Conservation (phyloP, 1,284 basidiomycete genomes). For the Apiotrichum gamsii region DNA sequence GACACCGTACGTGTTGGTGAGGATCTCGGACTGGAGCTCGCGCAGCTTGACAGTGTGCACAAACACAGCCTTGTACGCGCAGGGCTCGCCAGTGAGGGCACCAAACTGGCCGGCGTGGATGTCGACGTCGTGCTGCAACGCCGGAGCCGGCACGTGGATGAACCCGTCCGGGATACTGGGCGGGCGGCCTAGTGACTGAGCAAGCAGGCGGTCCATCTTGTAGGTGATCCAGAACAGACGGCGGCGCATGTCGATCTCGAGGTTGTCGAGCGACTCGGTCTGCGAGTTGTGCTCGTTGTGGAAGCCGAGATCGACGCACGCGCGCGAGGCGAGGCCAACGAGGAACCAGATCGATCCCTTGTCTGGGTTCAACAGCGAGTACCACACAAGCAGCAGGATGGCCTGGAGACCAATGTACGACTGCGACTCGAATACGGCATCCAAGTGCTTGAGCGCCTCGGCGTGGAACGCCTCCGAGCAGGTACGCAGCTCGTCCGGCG, state of each 20-base stretch:
- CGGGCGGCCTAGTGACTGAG: slow-evolving; percentile 45
- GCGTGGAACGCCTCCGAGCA: slow-evolving; percentile 49
- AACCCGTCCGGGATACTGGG: slow-evolving; percentile 48
- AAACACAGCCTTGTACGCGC: slow-evolving; percentile 46
- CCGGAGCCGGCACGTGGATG: slow-evolving; percentile 43
- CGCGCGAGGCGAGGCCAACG: slow-evolving; percentile 46
- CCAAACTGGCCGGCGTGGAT: slow-evolving; percentile 38
- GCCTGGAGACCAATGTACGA: slow-evolving; percentile 48
- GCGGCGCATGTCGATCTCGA: slow-evolving; percentile 48
- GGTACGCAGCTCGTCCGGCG: slow-evolving; percentile 47
- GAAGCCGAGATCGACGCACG: slow-evolving; percentile 48
- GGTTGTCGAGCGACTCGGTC: slow-evolving; percentile 39
- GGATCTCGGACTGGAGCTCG: slow-evolving; percentile 47
- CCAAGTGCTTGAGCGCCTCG: slow-evolving; percentile 48
- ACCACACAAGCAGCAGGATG: slow-evolving; percentile 47
- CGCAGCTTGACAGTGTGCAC: slow-evolving; percentile 44
- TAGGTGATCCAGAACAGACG: slow-evolving; percentile 48
- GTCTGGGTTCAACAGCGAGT: slow-evolving; percentile 48
- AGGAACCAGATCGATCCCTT: slow-evolving; percentile 50
- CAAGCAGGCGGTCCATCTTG: slow-evolving; percentile 48
- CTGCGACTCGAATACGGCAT: slow-evolving; percentile 46
- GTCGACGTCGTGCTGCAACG: slow-evolving; percentile 43
- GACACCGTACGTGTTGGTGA: slow-evolving; percentile 43
- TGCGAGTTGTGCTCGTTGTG: slow-evolving; percentile 47
- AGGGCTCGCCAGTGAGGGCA: slow-evolving; percentile 34